A percentile compares a stretch with the other conserved stretches of the same genome.
Evolutionary conservation across 2,329 filamentous ascomycete genomes (phyloP).

Genomic region (Fusarium devonianum): DNA sequence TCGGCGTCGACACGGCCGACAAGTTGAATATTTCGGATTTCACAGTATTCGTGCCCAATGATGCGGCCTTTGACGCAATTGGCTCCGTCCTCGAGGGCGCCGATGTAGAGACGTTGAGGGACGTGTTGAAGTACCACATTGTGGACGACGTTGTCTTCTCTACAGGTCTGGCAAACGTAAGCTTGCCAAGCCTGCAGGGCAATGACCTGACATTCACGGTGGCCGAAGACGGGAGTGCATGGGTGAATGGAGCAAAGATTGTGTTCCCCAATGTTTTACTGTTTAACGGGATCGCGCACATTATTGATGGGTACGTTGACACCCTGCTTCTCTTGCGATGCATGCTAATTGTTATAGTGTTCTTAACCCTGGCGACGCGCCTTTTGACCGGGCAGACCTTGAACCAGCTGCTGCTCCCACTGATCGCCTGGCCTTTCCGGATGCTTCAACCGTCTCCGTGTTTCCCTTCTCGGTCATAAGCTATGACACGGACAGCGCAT

Average conservation of each 20-base stretch:
- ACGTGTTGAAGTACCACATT: conserved; percentile 44
- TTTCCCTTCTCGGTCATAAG: conserved; percentile 40
- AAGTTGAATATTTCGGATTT: conserved; percentile 43
- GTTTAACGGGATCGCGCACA: conserved; percentile 45
- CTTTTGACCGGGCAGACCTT: conserved; percentile 39
- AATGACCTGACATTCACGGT: conserved; percentile 42
- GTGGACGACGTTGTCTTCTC: conserved; percentile 44
- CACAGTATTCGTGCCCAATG: conserved; percentile 43
- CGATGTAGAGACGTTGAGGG: conserved; percentile 35
- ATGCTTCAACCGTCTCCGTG: conserved; percentile 35
- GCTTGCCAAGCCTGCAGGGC: conserved; percentile 35
- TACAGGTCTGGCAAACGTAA: conserved; percentile 40
- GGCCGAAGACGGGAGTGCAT: conserved; percentile 40
- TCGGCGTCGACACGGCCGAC: conserved; percentile 22
- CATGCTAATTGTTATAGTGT: conserved; percentile 32
- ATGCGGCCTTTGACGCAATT: conserved; percentile 42
- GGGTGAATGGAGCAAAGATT: conserved; percentile 45
- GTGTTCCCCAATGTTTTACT: conserved; percentile 43
- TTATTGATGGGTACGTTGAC: conserved; percentile 41
- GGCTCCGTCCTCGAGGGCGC: conserved; percentile 40
- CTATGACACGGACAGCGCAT: conserved; percentile 32
- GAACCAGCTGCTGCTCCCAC: conserved; percentile 31
- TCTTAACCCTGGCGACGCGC: conserved; percentile 32
- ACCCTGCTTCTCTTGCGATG: accelerated
- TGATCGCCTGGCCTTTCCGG: conserved; percentile 40